A percentile compares a stretch with the other conserved stretches of the same genome.
Conservation (phyloP, 495 filamentous ascomycete species). For the Penicillium fimorum region DNA sequence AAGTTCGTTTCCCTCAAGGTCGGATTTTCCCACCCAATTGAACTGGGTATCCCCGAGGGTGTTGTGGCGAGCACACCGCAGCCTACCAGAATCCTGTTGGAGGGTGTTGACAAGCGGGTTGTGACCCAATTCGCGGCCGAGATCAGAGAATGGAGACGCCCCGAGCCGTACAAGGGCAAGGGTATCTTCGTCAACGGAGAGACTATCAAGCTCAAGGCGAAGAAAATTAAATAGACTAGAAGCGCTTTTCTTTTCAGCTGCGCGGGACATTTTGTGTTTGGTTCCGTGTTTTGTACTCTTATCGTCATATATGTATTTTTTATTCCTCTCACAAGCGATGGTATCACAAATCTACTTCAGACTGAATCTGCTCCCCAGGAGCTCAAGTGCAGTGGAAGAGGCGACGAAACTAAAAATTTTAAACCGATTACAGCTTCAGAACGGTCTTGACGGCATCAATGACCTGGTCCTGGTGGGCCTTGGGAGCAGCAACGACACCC, state of each 20-base stretch:
- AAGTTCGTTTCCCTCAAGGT: conserved; percentile 89
- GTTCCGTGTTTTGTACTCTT: conserved; percentile 40
- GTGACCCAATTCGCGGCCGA: conserved; percentile 88
- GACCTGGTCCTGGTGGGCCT: conserved; percentile 69
- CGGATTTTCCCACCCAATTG: conserved; percentile 92
- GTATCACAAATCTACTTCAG: conserved; percentile 33
- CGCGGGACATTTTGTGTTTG: conserved; percentile 26
- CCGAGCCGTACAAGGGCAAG: conserved; percentile 99
- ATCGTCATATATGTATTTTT: conserved; percentile 40
- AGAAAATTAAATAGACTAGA: conserved; percentile 86
- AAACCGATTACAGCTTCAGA: conserved; percentile 51
- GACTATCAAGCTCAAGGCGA: conserved; percentile 95
- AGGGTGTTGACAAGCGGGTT: conserved; percentile 79
- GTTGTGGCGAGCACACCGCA: conserved; percentile 86
- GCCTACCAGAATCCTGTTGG: conserved; percentile 89
- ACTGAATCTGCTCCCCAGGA: conserved; percentile 18
- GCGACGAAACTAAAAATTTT: conserved; percentile 5
- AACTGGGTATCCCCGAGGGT: conserved; percentile 76
- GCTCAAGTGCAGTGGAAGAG: conserved; percentile 7
- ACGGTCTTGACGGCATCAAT: conserved; percentile 80
- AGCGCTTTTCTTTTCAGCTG: conserved; percentile 23
- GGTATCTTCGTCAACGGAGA: conserved; percentile 97
- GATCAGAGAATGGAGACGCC: conserved; percentile 82
- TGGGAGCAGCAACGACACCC: conserved; percentile 87
- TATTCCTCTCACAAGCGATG: conserved; percentile 13